These are phyloP conservation scores for Lactarius tabidus DNA, from an alignment of 768 basidiomycete genomes.

Conservation along the genomic window DNA sequence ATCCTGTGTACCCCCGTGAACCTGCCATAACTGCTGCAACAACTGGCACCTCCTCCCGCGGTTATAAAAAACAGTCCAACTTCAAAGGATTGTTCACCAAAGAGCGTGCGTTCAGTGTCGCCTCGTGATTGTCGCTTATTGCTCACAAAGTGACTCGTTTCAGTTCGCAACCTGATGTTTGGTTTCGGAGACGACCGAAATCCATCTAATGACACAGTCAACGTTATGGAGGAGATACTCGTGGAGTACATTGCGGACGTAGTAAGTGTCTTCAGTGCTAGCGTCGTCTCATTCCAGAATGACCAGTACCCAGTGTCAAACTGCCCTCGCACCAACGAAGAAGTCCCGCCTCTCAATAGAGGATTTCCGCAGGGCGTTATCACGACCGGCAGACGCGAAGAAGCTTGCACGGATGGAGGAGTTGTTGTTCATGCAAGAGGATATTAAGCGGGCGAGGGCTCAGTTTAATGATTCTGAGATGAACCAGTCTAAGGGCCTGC, in stretches of 20 bases:
- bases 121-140: background rate
- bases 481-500: conserved; percentile 45
- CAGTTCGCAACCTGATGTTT: conserved; percentile 85
- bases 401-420: conserved; percentile 93
- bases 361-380: conserved; percentile 75
- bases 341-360: conserved; percentile 80
- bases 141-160: conserved; percentile 9
- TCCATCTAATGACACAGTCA: conserved; percentile 82
- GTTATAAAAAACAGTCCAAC: conserved; percentile 59
- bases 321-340: conserved; percentile 63
- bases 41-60: conserved; percentile 41
- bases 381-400: conserved; percentile 83
- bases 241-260: conserved; percentile 89
- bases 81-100: conserved; percentile 74
- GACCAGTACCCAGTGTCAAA: conserved; percentile 54
- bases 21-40: conserved; percentile 39
- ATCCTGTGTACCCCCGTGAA: conserved; percentile 50
- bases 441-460: conserved; percentile 82
- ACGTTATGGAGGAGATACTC: conserved; percentile 91
- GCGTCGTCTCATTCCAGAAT: conserved; percentile 3
- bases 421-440: conserved; percentile 88
- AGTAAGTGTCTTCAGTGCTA: conserved; percentile 45
- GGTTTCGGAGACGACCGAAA: conserved; percentile 91
- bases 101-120: conserved; percentile 54
- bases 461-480: conserved; percentile 64